phyloP scores from a whole-genome alignment of 177 flowering plant genomes.

The Vitis hybrid region DNA sequence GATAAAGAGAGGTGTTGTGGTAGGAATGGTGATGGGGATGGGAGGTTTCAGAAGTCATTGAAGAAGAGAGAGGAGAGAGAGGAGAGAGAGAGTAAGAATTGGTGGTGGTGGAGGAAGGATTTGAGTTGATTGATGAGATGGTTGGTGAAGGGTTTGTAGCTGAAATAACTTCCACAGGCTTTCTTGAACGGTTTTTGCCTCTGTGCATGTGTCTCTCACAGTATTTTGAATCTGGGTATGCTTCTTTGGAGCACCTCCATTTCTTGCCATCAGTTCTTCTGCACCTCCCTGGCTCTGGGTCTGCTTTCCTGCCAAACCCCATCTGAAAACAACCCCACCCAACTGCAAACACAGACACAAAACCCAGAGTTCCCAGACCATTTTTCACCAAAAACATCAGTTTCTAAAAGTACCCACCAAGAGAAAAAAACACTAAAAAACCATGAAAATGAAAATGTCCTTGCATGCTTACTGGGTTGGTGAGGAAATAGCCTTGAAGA shows the following conservation, averaged over 20 bases:
- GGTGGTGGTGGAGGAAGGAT: neutral
- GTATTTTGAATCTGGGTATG: constrained; percentile 62
- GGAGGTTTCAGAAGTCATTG: constrained; percentile 6
- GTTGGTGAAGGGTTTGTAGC: neutral
- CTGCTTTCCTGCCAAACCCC: constrained; percentile 61
- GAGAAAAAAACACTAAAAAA: neutral
- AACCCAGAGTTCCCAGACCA: neutral
- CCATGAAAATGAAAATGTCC: neutral
- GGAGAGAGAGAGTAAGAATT: constrained; percentile 13
- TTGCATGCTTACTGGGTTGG: constrained; percentile 36
- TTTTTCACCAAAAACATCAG: neutral
- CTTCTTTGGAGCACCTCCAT: constrained; percentile 70
- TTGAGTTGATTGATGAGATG: neutral
- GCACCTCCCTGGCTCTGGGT: constrained; percentile 80
- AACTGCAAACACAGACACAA: constrained; percentile 27
- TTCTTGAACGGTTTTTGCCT: constrained; percentile 69
- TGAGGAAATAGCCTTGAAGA: constrained; percentile 41
- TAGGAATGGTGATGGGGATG: constrained; percentile 12
- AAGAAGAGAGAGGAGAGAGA: constrained; percentile 9
- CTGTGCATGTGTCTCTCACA: constrained; percentile 73
- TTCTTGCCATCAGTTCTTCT: constrained; percentile 84
- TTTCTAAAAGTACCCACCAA: constrained; percentile 1
- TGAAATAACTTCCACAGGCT: constrained; percentile 52
- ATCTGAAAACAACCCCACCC: constrained; percentile 61
- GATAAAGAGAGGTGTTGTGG: constrained; percentile 3